phyloP scores from a whole-genome alignment of 1,139 yeast genomes.

The Magnusiomyces sp. region DNA sequence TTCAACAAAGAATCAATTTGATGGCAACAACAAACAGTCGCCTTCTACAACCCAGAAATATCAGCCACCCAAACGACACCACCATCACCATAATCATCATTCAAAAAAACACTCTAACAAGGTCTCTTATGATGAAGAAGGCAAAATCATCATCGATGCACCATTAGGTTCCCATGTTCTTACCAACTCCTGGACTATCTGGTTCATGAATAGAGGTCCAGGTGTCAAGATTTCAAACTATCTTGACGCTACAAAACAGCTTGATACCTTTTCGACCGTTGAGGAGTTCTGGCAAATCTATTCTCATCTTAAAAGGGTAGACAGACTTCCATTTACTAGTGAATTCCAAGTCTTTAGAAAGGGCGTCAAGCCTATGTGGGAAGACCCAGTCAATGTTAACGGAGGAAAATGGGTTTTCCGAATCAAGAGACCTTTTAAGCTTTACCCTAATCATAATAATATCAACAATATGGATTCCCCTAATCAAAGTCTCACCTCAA shows the following conservation, averaged over 20 bases:
- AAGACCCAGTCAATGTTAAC: slow-evolving; percentile 52
- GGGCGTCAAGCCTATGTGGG: slow-evolving; percentile 66
- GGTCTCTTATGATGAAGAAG: slow-evolving; percentile 10
- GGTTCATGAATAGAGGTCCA: slow-evolving; percentile 33
- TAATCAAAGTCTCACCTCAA: slow-evolving; percentile 1
- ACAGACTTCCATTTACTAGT: slow-evolving; percentile 45
- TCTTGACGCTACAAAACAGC: slow-evolving; percentile 29
- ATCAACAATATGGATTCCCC: neutral
- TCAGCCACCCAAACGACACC: neutral
- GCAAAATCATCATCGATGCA: slow-evolving; percentile 17
- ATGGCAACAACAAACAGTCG: neutral
- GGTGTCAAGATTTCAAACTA: slow-evolving; percentile 31
- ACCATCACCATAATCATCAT: slow-evolving; percentile 1
- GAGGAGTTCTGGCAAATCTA: slow-evolving; percentile 59
- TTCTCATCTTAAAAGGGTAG: slow-evolving; percentile 40
- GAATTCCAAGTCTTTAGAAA: slow-evolving; percentile 54
- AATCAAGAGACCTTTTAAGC: slow-evolving; percentile 31
- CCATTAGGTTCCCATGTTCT: slow-evolving; percentile 19
- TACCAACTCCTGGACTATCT: slow-evolving; percentile 28
- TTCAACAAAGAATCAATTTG: neutral
- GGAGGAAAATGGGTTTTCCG: slow-evolving; percentile 66
- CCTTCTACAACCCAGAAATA: neutral
- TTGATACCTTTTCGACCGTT: slow-evolving; percentile 35
- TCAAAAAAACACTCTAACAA: neutral
- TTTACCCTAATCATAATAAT: slow-evolving; percentile 11